phyloP scores from a whole-genome alignment of 106 monocot species.

The Triglochin maritima region DNA sequence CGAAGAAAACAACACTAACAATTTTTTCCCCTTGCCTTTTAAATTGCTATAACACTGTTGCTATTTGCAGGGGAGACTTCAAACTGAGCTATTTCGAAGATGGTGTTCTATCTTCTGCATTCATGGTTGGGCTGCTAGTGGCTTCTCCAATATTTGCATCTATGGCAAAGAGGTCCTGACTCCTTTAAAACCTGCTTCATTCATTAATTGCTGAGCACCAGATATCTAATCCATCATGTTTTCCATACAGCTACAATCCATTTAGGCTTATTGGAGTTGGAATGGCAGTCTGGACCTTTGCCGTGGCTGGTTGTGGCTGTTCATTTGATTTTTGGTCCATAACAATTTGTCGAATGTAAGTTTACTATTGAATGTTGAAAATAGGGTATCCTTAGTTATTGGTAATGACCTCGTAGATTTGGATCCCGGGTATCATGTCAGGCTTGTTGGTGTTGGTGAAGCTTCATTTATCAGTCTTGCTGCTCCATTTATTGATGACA shows the following conservation, averaged over 20 bases:
- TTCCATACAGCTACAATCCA: constrained; percentile 64
- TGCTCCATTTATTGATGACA: constrained; percentile 98
- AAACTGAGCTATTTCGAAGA: constrained; percentile 85
- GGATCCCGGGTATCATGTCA: constrained; percentile 11
- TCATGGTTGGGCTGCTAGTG: constrained; percentile 93
- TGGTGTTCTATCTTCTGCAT: constrained; percentile 90
- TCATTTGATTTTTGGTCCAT: constrained; percentile 97
- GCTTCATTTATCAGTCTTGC: constrained; percentile 99
- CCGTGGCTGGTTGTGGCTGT: constrained; percentile 86
- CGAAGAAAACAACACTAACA: too few relatives aligned
- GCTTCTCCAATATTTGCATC: constrained; percentile 95
- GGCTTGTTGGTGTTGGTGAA: constrained; percentile 98
- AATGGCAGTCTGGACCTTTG: constrained; percentile 84
- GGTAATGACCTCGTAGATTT: too few relatives aligned
- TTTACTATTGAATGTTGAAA: neutral
- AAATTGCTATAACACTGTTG: neutral
- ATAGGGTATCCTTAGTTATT: neutral
- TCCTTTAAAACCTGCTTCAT: neutral
- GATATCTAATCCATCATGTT: neutral
- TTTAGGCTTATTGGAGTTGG: constrained; percentile 99
- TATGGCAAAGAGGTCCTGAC: constrained; percentile 67
- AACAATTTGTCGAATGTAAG: constrained; percentile 90
- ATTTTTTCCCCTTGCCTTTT: too few relatives aligned
- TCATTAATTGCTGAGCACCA: neutral
- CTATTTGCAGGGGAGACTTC: constrained; percentile 74